A percentile compares a stretch with the other conserved stretches of the same genome.
Conservation (phyloP, 768 basidiomycete species). For the Dioszegia hungarica region DNA sequence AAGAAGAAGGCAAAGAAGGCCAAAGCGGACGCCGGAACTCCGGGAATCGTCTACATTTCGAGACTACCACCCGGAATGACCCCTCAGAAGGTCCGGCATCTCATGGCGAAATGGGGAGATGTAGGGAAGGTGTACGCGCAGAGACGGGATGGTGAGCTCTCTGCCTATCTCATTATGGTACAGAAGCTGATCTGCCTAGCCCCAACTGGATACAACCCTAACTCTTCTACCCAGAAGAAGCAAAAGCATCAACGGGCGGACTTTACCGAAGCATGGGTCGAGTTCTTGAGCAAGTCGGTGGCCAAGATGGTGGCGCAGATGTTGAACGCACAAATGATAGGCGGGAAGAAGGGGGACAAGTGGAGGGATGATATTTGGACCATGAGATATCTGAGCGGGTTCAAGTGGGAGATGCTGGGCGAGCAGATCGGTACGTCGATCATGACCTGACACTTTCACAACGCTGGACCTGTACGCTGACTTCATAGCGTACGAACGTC, state of each 20-base stretch:
- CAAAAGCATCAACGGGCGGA: slow-evolving; percentile 84
- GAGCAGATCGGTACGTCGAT: slow-evolving; percentile 91
- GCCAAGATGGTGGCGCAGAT: slow-evolving; percentile 86
- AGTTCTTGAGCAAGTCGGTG: slow-evolving; percentile 89
- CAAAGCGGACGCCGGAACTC: slow-evolving; percentile 15
- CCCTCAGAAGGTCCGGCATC: slow-evolving; percentile 87
- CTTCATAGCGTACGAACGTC: slow-evolving; percentile 78
- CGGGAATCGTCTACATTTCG: slow-evolving; percentile 90
- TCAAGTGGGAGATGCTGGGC: slow-evolving; percentile 98
- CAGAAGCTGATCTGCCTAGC: not conserved
- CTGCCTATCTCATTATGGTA: not conserved
- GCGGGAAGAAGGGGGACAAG: slow-evolving; percentile 52
- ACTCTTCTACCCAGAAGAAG: slow-evolving; percentile 51
- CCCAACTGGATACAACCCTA: slow-evolving; percentile 47
- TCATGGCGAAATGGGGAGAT: slow-evolving; percentile 84
- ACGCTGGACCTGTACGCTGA: too few species aligned
- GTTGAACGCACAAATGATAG: slow-evolving; percentile 93
- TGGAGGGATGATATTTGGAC: slow-evolving; percentile 99
- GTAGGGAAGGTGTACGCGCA: slow-evolving; percentile 89
- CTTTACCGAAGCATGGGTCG: slow-evolving; percentile 96
- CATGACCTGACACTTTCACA: too few species aligned
- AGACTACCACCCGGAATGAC: slow-evolving; percentile 97
- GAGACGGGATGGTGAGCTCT: slow-evolving; percentile 67
- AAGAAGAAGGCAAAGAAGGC: slow-evolving; percentile 22
- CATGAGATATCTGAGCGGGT: slow-evolving; percentile 95